Evolutionary conservation across 1,284 basidiomycete species (phyloP).

Genomic region (Heterobasidion irregulare): DNA sequence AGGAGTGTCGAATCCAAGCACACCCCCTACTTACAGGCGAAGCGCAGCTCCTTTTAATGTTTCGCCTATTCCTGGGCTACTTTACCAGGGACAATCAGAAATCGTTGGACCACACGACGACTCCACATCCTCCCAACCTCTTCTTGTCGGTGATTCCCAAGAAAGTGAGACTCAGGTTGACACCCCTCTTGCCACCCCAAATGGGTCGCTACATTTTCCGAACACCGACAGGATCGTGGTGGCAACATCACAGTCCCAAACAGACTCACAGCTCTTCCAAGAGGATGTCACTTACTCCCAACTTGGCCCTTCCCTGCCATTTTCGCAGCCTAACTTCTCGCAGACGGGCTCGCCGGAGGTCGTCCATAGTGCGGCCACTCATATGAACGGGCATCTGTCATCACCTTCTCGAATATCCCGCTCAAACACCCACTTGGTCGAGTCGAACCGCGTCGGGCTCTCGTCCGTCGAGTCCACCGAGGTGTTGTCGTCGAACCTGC

Average conservation of each 20-base stretch:
- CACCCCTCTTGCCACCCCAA: constrained; percentile 47
- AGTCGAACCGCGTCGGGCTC: background rate
- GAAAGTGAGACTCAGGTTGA: constrained; percentile 32
- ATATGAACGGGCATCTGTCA: too few species aligned
- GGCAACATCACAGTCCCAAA: constrained; percentile 30
- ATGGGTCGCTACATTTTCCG: constrained; percentile 40
- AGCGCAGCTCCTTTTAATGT: background rate
- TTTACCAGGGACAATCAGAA: too few species aligned
- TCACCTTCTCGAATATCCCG: background rate
- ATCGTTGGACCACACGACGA: background rate
- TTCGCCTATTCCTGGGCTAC: too few species aligned
- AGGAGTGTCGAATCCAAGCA: background rate
- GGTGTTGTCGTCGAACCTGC: constrained; percentile 1
- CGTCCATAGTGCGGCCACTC: background rate
- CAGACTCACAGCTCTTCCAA: constrained; percentile 20
- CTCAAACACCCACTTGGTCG: constrained; percentile 1
- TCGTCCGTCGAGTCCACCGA: background rate
- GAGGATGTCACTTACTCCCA: constrained; percentile 27
- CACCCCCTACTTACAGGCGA: background rate
- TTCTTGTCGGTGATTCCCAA: constrained; percentile 27
- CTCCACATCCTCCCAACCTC: constrained; percentile 8
- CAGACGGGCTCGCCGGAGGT: background rate
- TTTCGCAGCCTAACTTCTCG: constrained; percentile 11
- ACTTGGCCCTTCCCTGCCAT: constrained; percentile 22
- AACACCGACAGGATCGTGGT: constrained; percentile 24